Conservation (phyloP, 768 basidiomycete species). For the Suillus clintonianus region DNA sequence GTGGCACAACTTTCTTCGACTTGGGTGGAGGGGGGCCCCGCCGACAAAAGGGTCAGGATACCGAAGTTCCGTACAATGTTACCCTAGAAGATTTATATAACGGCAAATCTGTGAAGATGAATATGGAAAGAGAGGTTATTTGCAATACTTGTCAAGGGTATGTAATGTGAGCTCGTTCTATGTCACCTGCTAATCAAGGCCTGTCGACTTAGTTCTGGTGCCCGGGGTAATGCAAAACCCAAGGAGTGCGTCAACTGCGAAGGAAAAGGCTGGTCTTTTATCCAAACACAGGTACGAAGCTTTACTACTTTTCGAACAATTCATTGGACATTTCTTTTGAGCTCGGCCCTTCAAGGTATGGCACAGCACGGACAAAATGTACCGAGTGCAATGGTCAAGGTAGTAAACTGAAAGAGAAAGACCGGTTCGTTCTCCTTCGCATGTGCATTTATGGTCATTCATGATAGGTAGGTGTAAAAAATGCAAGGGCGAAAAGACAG, state of each 20-base stretch:
- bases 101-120: constrained; percentile 87
- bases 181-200: constrained; percentile 9
- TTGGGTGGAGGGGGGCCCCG: constrained; percentile 57
- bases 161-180: constrained; percentile 14
- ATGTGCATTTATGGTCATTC: constrained; percentile 5
- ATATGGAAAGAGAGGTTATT: constrained; percentile 81
- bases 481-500: constrained; percentile 84
- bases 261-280: constrained; percentile 77
- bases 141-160: constrained; percentile 85
- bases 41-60: constrained; percentile 67
- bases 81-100: constrained; percentile 92
- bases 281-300: constrained; percentile 50
- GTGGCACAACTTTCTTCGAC: constrained; percentile 60
- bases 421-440: constrained; percentile 51
- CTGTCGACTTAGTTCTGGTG: constrained; percentile 64
- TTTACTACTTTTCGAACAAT: neutral
- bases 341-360: constrained; percentile 49
- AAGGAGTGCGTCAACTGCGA: constrained; percentile 80
- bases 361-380: constrained; percentile 58
- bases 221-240: constrained; percentile 80
- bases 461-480: constrained; percentile 77
- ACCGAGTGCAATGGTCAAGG: constrained; percentile 71
- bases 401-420: constrained; percentile 78
- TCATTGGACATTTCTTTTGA: constrained; percentile 16
- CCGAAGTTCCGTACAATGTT: constrained; percentile 78